phyloP scores from a whole-genome alignment of 306 rosid genomes.

The Macrotyloma uniflorum region DNA sequence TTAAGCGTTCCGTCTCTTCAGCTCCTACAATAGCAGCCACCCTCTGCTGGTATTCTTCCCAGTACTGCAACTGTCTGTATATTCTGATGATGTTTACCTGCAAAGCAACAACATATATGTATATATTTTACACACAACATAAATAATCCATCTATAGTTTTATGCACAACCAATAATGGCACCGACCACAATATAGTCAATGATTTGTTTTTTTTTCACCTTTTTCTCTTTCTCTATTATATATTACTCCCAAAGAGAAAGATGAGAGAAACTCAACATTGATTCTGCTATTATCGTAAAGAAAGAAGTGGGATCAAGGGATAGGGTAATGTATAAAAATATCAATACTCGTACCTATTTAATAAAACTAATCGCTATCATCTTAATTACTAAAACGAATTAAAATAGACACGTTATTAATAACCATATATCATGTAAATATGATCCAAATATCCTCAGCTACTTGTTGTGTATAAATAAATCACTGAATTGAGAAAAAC shows the following conservation, averaged over 20 bases:
- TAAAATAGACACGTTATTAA: neutral
- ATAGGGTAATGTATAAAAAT: neutral
- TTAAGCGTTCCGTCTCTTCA: conserved; percentile 37
- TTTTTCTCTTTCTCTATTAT: no score
- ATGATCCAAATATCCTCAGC: neutral
- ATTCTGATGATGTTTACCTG: conserved; percentile 78
- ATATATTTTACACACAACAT: neutral
- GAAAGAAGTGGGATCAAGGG: neutral
- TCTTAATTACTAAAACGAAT: neutral
- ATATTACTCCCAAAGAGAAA: no score
- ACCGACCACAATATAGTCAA: neutral
- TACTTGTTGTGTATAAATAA: neutral
- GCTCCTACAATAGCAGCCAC: conserved; percentile 60
- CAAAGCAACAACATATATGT: neutral
- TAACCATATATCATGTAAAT: neutral
- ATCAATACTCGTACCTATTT: neutral
- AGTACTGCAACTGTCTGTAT: conserved; percentile 56
- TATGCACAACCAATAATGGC: neutral
- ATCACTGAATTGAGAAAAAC: neutral
- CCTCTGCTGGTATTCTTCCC: conserved; percentile 61
- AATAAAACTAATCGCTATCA: neutral
- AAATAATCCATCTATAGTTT: neutral
- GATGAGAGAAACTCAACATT: no score
- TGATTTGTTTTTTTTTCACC: no score
- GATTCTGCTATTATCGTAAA: no score